These are phyloP conservation scores for Amylocystis lapponica DNA, from an alignment of 768 basidiomycete species.

Conservation along the genomic window DNA sequence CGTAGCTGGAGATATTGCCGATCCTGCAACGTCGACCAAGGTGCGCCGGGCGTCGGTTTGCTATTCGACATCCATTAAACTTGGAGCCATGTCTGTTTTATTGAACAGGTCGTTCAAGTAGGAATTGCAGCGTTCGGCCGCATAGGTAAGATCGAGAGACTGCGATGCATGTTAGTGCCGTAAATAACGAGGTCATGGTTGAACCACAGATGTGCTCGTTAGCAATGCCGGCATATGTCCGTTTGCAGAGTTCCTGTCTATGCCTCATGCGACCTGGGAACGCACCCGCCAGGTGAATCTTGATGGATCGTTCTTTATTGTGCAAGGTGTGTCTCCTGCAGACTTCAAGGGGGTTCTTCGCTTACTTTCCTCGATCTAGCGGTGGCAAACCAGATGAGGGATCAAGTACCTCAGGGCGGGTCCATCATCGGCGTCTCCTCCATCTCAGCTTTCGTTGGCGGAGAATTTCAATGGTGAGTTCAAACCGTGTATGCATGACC, in stretches of 20 bases:
- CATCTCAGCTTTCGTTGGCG: constrained; percentile 77
- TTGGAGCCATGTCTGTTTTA: background rate
- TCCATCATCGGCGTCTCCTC: constrained; percentile 72
- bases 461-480: constrained; percentile 57
- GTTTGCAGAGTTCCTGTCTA: constrained; percentile 67
- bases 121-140: constrained; percentile 56
- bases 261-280: constrained; percentile 61
- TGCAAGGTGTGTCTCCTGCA: constrained; percentile 44
- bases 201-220: constrained; percentile 40
- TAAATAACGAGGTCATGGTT: too few relatives aligned
- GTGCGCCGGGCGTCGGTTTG: constrained; percentile 27
- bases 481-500: background rate
- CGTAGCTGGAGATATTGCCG: constrained; percentile 63
- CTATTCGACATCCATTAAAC: background rate
- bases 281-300: constrained; percentile 66
- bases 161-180: background rate
- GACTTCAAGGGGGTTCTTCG: background rate
- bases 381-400: constrained; percentile 70
- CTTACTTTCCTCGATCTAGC: too few relatives aligned
- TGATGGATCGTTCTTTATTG: constrained; percentile 69
- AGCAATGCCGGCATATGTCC: constrained; percentile 69
- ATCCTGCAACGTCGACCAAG: constrained; percentile 47
- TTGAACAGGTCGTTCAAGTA: constrained; percentile 49
- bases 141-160: constrained; percentile 42
- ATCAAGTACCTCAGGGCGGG: constrained; percentile 62